Conservation (phyloP, 768 basidiomycete genomes). For the Leccinum aurantiacum region DNA sequence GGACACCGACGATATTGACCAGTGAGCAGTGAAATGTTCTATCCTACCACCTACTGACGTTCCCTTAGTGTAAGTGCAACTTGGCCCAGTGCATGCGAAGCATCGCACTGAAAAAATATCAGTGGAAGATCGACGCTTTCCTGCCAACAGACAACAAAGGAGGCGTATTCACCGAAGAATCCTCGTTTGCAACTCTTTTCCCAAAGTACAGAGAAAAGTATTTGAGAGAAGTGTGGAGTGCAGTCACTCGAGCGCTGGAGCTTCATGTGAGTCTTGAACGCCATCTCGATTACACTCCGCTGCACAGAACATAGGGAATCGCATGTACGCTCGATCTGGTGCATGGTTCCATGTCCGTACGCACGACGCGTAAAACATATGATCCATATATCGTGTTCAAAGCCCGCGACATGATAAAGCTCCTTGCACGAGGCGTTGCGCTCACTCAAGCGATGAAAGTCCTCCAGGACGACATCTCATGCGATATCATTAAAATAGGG, state of each 20-base stretch:
- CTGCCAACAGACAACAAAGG: conserved; percentile 70
- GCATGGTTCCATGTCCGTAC: conserved; percentile 96
- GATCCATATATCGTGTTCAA: conserved; percentile 97
- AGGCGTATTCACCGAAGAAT: conserved; percentile 90
- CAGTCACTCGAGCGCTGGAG: conserved; percentile 82
- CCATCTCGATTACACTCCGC: neutral
- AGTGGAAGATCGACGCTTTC: conserved; percentile 93
- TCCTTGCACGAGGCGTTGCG: conserved; percentile 89
- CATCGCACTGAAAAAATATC: conserved; percentile 13
- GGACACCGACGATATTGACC: conserved; percentile 99
- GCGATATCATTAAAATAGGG: conserved; percentile 98
- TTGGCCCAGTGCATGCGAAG: neutral
- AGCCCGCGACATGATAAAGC: conserved; percentile 92
- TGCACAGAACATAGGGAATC: conserved; percentile 57
- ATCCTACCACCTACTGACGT: neutral
- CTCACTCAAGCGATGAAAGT: conserved; percentile 85
- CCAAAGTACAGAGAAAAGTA: conserved; percentile 99
- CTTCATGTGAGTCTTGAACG: conserved; percentile 54
- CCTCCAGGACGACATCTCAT: conserved; percentile 84
- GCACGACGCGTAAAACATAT: conserved; percentile 94
- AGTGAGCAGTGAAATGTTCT: conserved; percentile 57
- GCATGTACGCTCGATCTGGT: conserved; percentile 92
- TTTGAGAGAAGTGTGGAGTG: conserved; percentile 91
- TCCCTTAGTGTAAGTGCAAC: conserved; percentile 43
- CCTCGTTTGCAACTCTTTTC: conserved; percentile 96